Base-by-base conservation (phyloP, 768 basidiomycete species). In the Leucocoprinus leucothites region DNA sequence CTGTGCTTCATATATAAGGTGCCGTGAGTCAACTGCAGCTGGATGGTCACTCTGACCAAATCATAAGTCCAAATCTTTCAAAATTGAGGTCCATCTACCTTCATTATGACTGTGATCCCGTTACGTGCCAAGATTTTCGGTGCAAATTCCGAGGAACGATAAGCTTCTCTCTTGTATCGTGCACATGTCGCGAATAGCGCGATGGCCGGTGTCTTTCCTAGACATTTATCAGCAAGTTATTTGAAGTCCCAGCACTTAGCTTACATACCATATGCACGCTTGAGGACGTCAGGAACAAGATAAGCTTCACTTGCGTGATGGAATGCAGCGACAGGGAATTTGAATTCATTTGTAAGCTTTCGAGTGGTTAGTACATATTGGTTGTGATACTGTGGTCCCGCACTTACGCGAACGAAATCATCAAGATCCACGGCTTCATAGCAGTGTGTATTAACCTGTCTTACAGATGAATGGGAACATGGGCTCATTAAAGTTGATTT, bases 271-370 rank as follows among this genome's bases (percentile, higher is more conserved):
- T 79, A 90, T 44, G 82, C 79, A 61, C 78, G 76, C 67, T 87
- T 90, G 58, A 96, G 71, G 4, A 88, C 66, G 43, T 87, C 85
- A 1, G 92, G 89, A 19, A 94, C 86, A 9, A 94, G 80, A 63
- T 88, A 94, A 0, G 91, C 86, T 62, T 94, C 90, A 56, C 84
- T 83, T 1, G 91, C 91, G 58, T 86, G 83, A 62, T 92, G 91
- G 65, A 92, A 82, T 2, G 85, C 84, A 3, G 89, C 83, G 52
- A 91, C 78, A 5, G 84, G 81, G 66, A 91, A 91, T 61, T 86
- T 78, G 78, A 92, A 94, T 65, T 94, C 91, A 63, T 94, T 89
- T 28, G 89, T 82, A 34, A 92, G 75, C 81, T 90, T 58, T 18
- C 49, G 40, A 73, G 63, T 55, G 69, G 48, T 19, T 11, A 46